Base-by-base conservation (phyloP, 1,284 basidiomycete genomes). In the Phylloboletellus chloephorus region DNA sequence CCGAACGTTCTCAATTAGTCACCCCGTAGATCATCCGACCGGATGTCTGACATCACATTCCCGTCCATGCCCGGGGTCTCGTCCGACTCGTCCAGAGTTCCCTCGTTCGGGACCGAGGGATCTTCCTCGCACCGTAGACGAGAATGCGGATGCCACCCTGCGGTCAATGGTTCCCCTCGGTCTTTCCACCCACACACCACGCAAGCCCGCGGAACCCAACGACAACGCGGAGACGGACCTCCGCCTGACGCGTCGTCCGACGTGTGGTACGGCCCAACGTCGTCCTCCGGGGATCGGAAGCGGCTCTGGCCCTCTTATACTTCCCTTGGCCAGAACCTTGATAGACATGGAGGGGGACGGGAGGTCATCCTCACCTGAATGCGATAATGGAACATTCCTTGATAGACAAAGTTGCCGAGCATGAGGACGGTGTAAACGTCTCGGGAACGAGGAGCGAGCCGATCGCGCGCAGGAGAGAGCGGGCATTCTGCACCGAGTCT, bases 121-220 rank as follows among this genome's bases (percentile, higher is more conserved):
- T 8, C 9, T 9, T 21, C 20, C 19, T 32, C 24, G 10, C n/a
- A n/a, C n/a, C n/a, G n/a, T n/a, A n/a, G n/a, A n/a, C n/a, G n/a
- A n/a, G n/a, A n/a, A n/a, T n/a, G n/a, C n/a, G n/a, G n/a, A n/a
- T n/a, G n/a, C 50, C 29, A 61, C 52, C 10, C 45, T 37, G 19
- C 57, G 46, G 22, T 39, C 48, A 29, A 67, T 67, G 24, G 53
- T 68, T 7, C 59, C 64, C 32, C 69, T 61, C 29, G 57, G 54
- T 20, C 74, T 60, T 47, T 75, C 71, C 4, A 77, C 59, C 74
- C 76, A 78, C 2, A 74, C 59, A 0, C 72, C 74, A 3, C 75
- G 67, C 40, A 61, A 60, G 0, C 69, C 72, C 28, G 66, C 58
- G 0, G 64, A 56, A 0, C 76, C 74, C 3, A 78, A 50, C 3